Evolutionary conservation across 306 rosid species (phyloP).

Genomic region (Cicer pinnatifidum): DNA sequence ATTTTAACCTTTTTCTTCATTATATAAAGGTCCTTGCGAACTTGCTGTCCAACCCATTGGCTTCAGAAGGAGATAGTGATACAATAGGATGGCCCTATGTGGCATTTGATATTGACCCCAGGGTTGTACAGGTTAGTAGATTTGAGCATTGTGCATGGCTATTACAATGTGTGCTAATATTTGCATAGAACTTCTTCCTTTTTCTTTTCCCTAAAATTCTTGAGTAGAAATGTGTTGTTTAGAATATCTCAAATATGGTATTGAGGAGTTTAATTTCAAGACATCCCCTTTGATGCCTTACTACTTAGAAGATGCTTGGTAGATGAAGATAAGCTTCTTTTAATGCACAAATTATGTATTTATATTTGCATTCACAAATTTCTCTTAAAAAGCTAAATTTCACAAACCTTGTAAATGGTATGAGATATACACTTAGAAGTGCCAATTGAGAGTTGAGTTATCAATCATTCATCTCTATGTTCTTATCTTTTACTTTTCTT

Average conservation of each 20-base stretch:
- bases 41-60: slow-evolving; percentile 82
- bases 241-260: slow-evolving; percentile 13
- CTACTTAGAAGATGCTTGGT: slow-evolving; percentile 6
- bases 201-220: slow-evolving; percentile 9
- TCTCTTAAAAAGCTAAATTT: slow-evolving; percentile 14
- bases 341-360: slow-evolving; percentile 20
- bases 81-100: slow-evolving; percentile 70
- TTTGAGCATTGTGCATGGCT: slow-evolving; percentile 27
- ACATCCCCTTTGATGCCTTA: background rate
- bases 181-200: slow-evolving; percentile 1
- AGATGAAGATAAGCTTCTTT: slow-evolving; percentile 20
- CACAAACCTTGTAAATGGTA: slow-evolving; percentile 26
- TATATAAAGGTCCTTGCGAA: slow-evolving; percentile 85
- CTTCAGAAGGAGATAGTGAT: slow-evolving; percentile 69
- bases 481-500: slow-evolving; percentile 39
- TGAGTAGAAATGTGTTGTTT: slow-evolving; percentile 21
- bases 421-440: slow-evolving; percentile 6
- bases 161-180: slow-evolving; percentile 13
- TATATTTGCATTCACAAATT: slow-evolving; percentile 28
- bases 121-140: slow-evolving; percentile 78
- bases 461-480: slow-evolving; percentile 29
- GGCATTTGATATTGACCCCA: slow-evolving; percentile 89
- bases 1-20: slow-evolving; percentile 36
- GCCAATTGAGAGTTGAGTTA: slow-evolving; percentile 23
- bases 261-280: slow-evolving; percentile 12